phyloP scores from a whole-genome alignment of 164 flowering plant species.

The Piper longum region DNA sequence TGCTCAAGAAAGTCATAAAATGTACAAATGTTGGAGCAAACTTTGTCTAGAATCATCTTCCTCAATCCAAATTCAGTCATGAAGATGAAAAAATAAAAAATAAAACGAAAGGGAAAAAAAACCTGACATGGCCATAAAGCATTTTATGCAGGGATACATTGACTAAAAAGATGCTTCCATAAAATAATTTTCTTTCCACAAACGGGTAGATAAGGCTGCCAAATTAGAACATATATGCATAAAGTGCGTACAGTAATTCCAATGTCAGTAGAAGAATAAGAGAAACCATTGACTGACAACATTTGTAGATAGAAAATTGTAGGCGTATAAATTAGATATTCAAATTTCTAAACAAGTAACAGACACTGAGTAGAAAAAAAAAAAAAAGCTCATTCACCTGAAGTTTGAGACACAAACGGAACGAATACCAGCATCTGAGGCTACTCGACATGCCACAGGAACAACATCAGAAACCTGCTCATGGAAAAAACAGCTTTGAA shows the following conservation, averaged over 20 bases:
- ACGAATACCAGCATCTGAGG: constrained; percentile 97
- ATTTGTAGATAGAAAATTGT: no score
- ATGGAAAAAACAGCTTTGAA: background rate
- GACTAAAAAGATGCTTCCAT: no score
- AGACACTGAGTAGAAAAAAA: background rate
- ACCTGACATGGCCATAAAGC: no score
- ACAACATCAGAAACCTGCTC: constrained; percentile 92
- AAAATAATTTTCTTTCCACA: no score
- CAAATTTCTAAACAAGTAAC: background rate
- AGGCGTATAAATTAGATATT: background rate
- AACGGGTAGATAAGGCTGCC: no score
- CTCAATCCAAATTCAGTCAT: no score
- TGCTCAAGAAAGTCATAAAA: no score
- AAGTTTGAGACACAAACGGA: constrained; percentile 95
- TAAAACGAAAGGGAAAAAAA: no score
- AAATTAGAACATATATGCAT: background rate
- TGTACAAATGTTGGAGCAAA: no score
- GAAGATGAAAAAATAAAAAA: no score
- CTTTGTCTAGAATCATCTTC: no score
- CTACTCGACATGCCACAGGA: constrained; percentile 98
- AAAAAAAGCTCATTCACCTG: constrained; percentile 32
- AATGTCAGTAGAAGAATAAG: background rate
- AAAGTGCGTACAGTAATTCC: background rate
- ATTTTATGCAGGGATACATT: no score
- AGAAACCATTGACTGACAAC: background rate